Base-by-base conservation (phyloP, 2,329 filamentous ascomycete species). In the Microcera coccophila region DNA sequence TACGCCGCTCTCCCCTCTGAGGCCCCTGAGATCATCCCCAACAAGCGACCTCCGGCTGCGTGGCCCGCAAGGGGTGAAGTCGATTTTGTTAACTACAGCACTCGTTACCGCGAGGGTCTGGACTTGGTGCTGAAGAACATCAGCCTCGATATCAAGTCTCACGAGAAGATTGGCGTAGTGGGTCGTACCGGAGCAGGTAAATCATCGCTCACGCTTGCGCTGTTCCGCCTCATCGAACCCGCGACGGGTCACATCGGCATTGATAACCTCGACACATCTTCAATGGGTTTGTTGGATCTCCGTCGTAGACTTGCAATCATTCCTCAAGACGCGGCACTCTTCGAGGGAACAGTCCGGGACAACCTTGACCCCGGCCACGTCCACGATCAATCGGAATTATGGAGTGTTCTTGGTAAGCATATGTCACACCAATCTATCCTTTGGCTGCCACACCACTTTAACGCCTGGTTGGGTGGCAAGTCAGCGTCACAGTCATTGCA, bases 131-230 rank as follows among this genome's bases (percentile, higher is more conserved):
- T 98, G 54, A 96, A 94, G 74, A 86, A 96, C 62, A 82, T 98
- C 68, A 91, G 80, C 58, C 74, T 98, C 12, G 82, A 89, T 62
- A 95, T 98, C 73, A 94, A 95, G 71, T 84, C 91, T 4, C 89
- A 90, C 61, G 93, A 98, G 73, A 98, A 97, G 76, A 93, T 98
- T 64, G 93, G 93, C 47, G 90, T 98, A 10, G 93, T 98, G 22
- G 93, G 93, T 42, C 85, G 93, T 37, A 98, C 93, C 1, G 93
- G 93, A 41, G 93, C 93, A 22, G 93, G 93, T 61, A 98, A 98
- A 72, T 95, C 88, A 47, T 95, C 90, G 9, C 72, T 98, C 48
- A 97, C 93, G 1, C 75, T 98, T 48, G 84, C 93, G 2, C 74
- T 98, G 16, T 98, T 98, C 79, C 83, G 94, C 39, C 90, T 98